phyloP scores from a whole-genome alignment of 129 eudicot genomes.

The Calendula officinalis region DNA sequence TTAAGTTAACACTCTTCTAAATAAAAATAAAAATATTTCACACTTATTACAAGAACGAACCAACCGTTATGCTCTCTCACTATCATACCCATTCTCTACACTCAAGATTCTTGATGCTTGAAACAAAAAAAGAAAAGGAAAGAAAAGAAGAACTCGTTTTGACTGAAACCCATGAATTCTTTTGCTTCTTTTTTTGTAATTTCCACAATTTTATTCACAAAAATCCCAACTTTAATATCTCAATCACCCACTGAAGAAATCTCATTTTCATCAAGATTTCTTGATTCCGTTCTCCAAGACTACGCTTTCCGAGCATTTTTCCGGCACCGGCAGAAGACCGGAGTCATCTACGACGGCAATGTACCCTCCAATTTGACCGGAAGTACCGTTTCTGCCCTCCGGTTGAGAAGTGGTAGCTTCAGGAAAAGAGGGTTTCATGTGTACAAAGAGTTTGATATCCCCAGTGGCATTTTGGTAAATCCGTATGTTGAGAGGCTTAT shows the following conservation, averaged over 20 bases:
- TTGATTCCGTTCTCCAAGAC: slow-evolving; percentile 76
- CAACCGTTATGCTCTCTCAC: slow-evolving; percentile 35
- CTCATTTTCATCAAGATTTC: slow-evolving; percentile 39
- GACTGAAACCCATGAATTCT: slow-evolving; percentile 38
- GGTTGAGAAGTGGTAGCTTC: slow-evolving; percentile 87
- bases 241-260: slow-evolving; percentile 17
- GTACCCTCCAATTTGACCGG: slow-evolving; percentile 73
- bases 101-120: slow-evolving; percentile 23
- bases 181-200: slow-evolving; percentile 21
- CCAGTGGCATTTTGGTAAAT: slow-evolving; percentile 60
- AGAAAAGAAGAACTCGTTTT: slow-evolving; percentile 19
- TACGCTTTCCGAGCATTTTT: slow-evolving; percentile 66
- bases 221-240: slow-evolving; percentile 21
- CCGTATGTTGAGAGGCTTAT: slow-evolving; percentile 85
- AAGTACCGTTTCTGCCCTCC: slow-evolving; percentile 45
- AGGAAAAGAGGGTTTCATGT: slow-evolving; percentile 49
- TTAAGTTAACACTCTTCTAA: not conserved
- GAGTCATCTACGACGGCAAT: slow-evolving; percentile 49
- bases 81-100: slow-evolving; percentile 23
- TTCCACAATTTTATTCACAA: slow-evolving; percentile 25
- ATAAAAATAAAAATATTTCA: not conserved
- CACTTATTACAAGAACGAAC: slow-evolving; percentile 35
- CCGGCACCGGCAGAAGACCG: slow-evolving; percentile 46
- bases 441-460: slow-evolving; percentile 67
- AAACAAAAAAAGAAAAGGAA: not conserved